Evolutionary conservation across 2,329 filamentous ascomycete genomes (phyloP).

Genomic region (Colletotrichum shisoi): DNA sequence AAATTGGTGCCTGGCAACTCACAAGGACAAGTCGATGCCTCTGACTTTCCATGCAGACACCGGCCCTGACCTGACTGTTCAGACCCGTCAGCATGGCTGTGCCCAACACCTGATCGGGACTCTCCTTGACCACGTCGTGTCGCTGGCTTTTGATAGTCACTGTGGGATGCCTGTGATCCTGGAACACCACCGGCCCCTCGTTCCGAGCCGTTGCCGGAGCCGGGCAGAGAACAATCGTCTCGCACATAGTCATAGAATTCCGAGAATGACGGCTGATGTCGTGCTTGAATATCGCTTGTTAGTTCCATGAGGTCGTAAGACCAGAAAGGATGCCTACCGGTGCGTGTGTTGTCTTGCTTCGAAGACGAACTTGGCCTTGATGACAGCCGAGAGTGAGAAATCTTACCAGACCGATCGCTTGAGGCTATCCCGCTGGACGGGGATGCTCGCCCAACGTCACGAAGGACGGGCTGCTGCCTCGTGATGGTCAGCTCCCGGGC

Average conservation of each 20-base stretch:
- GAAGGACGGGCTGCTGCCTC: constrained; percentile 30
- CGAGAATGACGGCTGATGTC: constrained; percentile 25
- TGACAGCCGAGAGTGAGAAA: constrained; percentile 12
- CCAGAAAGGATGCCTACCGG: constrained; percentile 17
- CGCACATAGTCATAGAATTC: constrained; percentile 31
- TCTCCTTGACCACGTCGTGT: neutral
- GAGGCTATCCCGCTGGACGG: constrained; percentile 27
- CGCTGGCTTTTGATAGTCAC: constrained; percentile 1
- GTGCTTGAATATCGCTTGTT: constrained; percentile 15
- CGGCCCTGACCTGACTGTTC: neutral
- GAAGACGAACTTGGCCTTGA: constrained; percentile 3
- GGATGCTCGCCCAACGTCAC: constrained; percentile 26
- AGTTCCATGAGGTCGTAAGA: neutral
- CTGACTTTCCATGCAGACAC: neutral
- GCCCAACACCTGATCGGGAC: neutral
- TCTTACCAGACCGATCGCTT: constrained; percentile 20
- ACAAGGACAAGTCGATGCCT: neutral
- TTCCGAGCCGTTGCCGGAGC: neutral
- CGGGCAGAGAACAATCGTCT: constrained; percentile 8
- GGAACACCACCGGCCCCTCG: neutral
- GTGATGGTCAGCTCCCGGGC: constrained; percentile 33
- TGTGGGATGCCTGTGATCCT: constrained; percentile 12
- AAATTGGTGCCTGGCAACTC: neutral
- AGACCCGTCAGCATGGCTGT: neutral
- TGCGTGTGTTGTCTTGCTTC: neutral